Conservation (phyloP, 1,139 yeast species). For the Geotrichum candidum region DNA sequence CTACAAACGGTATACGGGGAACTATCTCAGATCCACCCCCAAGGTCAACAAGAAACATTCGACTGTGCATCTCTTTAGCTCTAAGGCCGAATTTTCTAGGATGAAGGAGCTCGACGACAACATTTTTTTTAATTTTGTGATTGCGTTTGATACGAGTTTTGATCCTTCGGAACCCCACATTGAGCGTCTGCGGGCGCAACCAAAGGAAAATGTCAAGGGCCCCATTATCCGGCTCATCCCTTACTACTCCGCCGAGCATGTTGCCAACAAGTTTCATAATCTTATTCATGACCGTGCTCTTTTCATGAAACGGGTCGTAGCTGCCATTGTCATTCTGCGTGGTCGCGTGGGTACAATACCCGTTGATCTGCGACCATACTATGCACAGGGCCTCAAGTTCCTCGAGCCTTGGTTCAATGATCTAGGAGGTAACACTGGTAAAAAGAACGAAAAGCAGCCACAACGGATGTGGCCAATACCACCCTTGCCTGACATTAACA, state of each 20-base stretch:
- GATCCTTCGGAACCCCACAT: slow-evolving; percentile 40
- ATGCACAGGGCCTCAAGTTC: slow-evolving; percentile 59
- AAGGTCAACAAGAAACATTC: slow-evolving; percentile 23
- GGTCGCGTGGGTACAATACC: slow-evolving; percentile 80
- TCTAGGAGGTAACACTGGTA: slow-evolving; percentile 12
- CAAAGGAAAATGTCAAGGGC: slow-evolving; percentile 32
- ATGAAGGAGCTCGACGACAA: background rate
- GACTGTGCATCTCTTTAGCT: slow-evolving; percentile 33
- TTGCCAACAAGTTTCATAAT: slow-evolving; percentile 23
- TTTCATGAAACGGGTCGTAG: slow-evolving; percentile 59
- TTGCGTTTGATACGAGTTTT: slow-evolving; percentile 71
- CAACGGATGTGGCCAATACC: slow-evolving; percentile 69
- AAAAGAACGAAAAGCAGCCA: slow-evolving; percentile 3
- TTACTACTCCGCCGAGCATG: slow-evolving; percentile 75
- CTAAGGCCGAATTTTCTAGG: slow-evolving; percentile 25
- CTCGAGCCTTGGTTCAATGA: slow-evolving; percentile 53
- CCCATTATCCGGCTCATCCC: slow-evolving; percentile 69
- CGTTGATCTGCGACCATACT: slow-evolving; percentile 74
- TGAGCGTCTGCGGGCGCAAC: slow-evolving; percentile 29
- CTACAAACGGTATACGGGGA: slow-evolving; percentile 62
- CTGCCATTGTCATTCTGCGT: slow-evolving; percentile 77
- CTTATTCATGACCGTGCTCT: slow-evolving; percentile 11
- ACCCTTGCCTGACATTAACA: slow-evolving; percentile 57
- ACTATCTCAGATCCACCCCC: slow-evolving; percentile 23
- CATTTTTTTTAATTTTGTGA: slow-evolving; percentile 49